These are phyloP conservation scores for Trypanosoma grayi DNA, from an alignment of 208 protist species.

Conservation along the genomic window DNA sequence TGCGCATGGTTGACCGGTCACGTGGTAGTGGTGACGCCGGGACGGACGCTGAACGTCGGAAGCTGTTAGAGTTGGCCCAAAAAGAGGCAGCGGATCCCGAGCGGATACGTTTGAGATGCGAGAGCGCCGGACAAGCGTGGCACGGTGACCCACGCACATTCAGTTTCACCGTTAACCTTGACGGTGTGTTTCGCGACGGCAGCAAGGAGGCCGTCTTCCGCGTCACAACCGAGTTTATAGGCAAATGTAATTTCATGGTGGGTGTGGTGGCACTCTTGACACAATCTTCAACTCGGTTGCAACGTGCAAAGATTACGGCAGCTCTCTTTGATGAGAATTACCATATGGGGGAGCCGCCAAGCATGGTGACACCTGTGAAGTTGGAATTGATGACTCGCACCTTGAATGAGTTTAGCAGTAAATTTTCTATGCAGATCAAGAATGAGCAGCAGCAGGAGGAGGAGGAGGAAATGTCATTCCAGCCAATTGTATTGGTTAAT, in stretches of 20 bases:
- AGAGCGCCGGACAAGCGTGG: background rate
- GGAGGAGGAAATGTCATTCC: background rate
- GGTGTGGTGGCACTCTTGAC: constrained; percentile 39
- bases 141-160: background rate
- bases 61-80: background rate
- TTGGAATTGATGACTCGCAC: constrained; percentile 1
- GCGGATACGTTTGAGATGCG: constrained; percentile 8
- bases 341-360: background rate
- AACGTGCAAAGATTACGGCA: constrained; percentile 49
- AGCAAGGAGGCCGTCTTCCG: constrained; percentile 33
- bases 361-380: background rate
- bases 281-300: constrained; percentile 28
- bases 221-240: constrained; percentile 26
- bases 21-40: background rate
- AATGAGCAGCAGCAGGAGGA: background rate
- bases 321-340: constrained; percentile 33
- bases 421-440: constrained; percentile 23
- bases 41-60: background rate
- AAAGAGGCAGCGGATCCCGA: constrained; percentile 8
- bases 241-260: constrained; percentile 23
- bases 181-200: constrained; percentile 34
- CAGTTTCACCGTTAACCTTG: constrained; percentile 6
- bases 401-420: constrained; percentile 24
- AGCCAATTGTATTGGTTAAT: constrained; percentile 18
- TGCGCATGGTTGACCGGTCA: background rate